These are phyloP conservation scores for Holtermannia corniformis DNA, from an alignment of 768 basidiomycete genomes.

Conservation along the genomic window DNA sequence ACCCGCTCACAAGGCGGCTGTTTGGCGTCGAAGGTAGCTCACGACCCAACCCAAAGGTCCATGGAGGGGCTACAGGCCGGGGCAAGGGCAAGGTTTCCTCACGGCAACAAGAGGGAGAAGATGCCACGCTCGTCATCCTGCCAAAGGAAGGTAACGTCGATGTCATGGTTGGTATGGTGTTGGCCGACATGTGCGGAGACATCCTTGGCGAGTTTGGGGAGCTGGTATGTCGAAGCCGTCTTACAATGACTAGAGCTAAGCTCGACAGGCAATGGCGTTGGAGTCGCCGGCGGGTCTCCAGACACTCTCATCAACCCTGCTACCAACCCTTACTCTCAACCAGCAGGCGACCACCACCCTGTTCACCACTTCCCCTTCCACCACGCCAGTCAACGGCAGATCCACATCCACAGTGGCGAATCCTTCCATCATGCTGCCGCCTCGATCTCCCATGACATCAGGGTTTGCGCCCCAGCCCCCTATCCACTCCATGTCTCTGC, in stretches of 20 bases:
- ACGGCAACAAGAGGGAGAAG: too few relatives aligned
- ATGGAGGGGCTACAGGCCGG: too few relatives aligned
- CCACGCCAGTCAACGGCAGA: conserved; percentile 6
- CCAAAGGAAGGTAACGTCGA: conserved; percentile 51
- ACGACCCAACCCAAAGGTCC: too few relatives aligned
- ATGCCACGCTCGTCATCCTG: too few relatives aligned
- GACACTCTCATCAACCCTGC: conserved; percentile 48
- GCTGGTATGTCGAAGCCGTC: conserved; percentile 51
- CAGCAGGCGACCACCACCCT: conserved; percentile 10
- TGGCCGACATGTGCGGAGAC: conserved; percentile 81
- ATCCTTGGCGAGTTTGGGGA: conserved; percentile 76
- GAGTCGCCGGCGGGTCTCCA: conserved; percentile 81
- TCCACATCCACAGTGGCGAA: background rate
- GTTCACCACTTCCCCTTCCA: conserved; percentile 6
- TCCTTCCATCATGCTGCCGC: background rate
- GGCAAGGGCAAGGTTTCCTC: too few relatives aligned
- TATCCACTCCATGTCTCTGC: background rate
- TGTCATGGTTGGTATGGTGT: conserved; percentile 67
- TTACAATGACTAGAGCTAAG: conserved; percentile 4
- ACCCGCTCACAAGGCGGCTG: conserved; percentile 57
- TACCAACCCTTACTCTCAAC: conserved; percentile 37
- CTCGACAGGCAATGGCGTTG: conserved; percentile 58
- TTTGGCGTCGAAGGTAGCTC: conserved; percentile 37
- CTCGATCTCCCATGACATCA: background rate
- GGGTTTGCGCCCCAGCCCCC: background rate